Evolutionary conservation across 208 protist species (phyloP).

Genomic region (Leishmania aethiopica): DNA sequence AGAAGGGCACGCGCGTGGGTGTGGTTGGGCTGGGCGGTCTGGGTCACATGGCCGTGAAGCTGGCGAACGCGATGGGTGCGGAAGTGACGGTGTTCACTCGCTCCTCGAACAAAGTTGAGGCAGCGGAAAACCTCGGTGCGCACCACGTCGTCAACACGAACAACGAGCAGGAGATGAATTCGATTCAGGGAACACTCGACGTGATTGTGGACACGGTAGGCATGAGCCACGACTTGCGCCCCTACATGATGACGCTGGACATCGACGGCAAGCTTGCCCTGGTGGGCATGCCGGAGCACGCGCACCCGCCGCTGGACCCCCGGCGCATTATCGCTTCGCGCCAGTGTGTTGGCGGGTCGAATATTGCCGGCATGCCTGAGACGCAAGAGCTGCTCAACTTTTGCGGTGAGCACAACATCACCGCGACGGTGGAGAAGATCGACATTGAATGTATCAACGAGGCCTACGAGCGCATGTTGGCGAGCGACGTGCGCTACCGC

Average conservation of each 20-base stretch:
- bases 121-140: slow-evolving; percentile 69
- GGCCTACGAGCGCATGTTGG: slow-evolving; percentile 67
- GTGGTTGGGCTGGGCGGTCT: slow-evolving; percentile 89
- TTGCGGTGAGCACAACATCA: slow-evolving; percentile 72
- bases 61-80: slow-evolving; percentile 79
- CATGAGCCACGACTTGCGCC: slow-evolving; percentile 44
- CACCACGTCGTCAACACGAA: slow-evolving; percentile 64
- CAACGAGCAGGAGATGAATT: slow-evolving; percentile 58
- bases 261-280: slow-evolving; percentile 57
- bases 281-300: slow-evolving; percentile 56
- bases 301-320: slow-evolving; percentile 42
- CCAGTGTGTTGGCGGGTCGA: slow-evolving; percentile 19
- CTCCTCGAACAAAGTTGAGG: slow-evolving; percentile 56
- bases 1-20: slow-evolving; percentile 60
- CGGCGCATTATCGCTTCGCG: slow-evolving; percentile 11
- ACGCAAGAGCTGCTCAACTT: slow-evolving; percentile 91
- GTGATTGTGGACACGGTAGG: slow-evolving; percentile 77
- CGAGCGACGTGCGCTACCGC: slow-evolving; percentile 74
- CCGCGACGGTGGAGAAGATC: slow-evolving; percentile 67
- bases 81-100: slow-evolving; percentile 87
- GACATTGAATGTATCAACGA: slow-evolving; percentile 71
- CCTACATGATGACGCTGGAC: slow-evolving; percentile 54
- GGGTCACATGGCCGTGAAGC: slow-evolving; percentile 91
- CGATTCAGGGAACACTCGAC: slow-evolving; percentile 45
- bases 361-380: slow-evolving; percentile 69